Percentiles rank a stretch among this genome's conserved stretches.
Evolutionary conservation across 768 basidiomycete species (phyloP).

Genomic region (Tylopilus sp.): DNA sequence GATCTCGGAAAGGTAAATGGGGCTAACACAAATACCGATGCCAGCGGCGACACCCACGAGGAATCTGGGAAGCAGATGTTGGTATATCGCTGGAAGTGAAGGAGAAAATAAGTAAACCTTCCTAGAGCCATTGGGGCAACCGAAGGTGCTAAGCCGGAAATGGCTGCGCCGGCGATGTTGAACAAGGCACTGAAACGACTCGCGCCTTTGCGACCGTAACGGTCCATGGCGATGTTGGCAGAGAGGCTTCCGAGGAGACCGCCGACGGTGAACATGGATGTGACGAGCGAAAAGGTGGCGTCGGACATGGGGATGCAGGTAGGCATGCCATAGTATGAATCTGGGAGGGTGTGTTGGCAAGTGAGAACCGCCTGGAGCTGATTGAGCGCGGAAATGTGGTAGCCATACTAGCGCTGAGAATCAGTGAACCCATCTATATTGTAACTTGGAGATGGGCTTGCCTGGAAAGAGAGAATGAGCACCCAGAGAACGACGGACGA

Average conservation of each 20-base stretch:
- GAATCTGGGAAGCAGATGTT: conserved; percentile 37
- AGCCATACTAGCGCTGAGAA: conserved; percentile 64
- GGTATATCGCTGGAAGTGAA: neutral
- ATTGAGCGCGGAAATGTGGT: conserved; percentile 88
- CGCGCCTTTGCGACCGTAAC: conserved; percentile 67
- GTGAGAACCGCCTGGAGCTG: conserved; percentile 80
- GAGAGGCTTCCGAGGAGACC: conserved; percentile 75
- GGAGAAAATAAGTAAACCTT: conserved; percentile 48
- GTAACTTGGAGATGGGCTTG: conserved; percentile 8
- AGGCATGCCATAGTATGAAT: conserved; percentile 42
- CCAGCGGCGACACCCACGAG: conserved; percentile 71
- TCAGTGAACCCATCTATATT: no score
- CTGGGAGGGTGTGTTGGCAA: conserved; percentile 43
- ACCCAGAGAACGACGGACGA: conserved; percentile 69
- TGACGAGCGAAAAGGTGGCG: conserved; percentile 75
- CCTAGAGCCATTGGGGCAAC: conserved; percentile 58
- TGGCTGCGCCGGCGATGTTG: conserved; percentile 52
- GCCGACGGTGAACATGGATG: conserved; percentile 82
- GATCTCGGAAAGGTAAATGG: conserved; percentile 83
- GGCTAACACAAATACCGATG: conserved; percentile 72
- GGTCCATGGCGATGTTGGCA: conserved; percentile 68
- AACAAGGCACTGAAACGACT: conserved; percentile 54
- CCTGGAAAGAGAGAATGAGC: conserved; percentile 56
- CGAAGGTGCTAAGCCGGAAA: conserved; percentile 66
- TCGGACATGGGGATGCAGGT: conserved; percentile 81